These are phyloP conservation scores for Biscogniauxia sp. DNA, from an alignment of 2,329 filamentous ascomycete genomes.

Conservation along the genomic window DNA sequence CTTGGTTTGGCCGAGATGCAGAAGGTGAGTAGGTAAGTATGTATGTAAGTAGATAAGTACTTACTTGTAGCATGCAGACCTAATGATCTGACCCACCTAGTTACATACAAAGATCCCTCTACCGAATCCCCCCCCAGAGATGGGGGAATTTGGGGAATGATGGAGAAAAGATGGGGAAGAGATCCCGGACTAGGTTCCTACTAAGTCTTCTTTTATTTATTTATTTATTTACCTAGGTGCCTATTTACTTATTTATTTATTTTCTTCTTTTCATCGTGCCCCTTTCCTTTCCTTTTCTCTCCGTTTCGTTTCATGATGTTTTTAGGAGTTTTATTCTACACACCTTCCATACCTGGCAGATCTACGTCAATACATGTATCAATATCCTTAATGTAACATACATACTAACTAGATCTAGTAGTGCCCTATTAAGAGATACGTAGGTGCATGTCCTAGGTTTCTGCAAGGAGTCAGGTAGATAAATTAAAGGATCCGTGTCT, in stretches of 20 bases:
- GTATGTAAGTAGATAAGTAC: no score
- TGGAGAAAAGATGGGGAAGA: slow-evolving; percentile 22
- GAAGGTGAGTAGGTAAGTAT: no score
- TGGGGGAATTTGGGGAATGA: slow-evolving; percentile 22
- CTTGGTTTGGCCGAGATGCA: slow-evolving; percentile 29
- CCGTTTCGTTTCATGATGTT: no score
- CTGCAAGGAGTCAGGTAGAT: background rate
- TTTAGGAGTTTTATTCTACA: no score
- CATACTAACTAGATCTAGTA: no score
- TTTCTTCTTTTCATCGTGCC: background rate
- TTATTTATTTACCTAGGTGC: no score
- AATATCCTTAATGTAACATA: no score
- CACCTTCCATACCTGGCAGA: no score
- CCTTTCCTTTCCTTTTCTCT: no score
- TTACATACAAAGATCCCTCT: slow-evolving; percentile 16
- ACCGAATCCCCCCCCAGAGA: slow-evolving; percentile 15
- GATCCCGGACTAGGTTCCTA: slow-evolving; percentile 1
- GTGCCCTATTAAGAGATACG: no score
- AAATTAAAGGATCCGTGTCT: background rate
- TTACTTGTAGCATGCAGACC: background rate
- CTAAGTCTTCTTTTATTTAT: background rate
- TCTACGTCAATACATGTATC: no score
- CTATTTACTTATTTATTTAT: no score
- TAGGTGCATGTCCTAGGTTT: background rate
- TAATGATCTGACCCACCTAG: slow-evolving; percentile 20